Evolutionary conservation across 306 rosid genomes (phyloP).

Genomic region (Potentilla sterilis): DNA sequence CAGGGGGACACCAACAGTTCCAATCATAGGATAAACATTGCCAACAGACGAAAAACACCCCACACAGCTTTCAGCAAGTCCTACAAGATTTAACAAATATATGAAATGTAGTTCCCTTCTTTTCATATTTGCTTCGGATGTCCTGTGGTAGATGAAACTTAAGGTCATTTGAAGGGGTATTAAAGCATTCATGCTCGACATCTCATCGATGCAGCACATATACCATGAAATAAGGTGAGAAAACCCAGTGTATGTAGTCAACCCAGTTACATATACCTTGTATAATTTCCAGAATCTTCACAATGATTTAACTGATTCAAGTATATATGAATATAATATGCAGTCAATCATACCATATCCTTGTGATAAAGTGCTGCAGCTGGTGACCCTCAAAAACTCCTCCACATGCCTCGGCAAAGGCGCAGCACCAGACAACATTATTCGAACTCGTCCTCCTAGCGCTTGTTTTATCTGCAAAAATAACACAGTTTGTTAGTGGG

Average conservation of each 20-base stretch:
- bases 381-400: constrained; percentile 74
- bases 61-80: constrained; percentile 87
- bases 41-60: constrained; percentile 76
- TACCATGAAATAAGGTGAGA: background rate
- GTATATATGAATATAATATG: background rate
- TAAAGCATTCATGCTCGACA: background rate
- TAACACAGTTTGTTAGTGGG: background rate
- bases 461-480: constrained; percentile 63
- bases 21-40: constrained; percentile 67
- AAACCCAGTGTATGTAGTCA: background rate
- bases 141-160: background rate
- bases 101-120: background rate
- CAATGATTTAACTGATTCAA: background rate
- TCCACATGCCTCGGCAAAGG: constrained; percentile 84
- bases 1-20: constrained; percentile 79
- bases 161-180: background rate
- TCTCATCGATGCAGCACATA: background rate
- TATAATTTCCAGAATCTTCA: background rate
- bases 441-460: constrained; percentile 73
- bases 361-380: constrained; percentile 72
- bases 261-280: background rate
- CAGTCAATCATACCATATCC: constrained; percentile 67
- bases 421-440: constrained; percentile 80
- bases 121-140: background rate
- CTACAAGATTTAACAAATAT: constrained; percentile 29